phyloP scores from a whole-genome alignment of 1,139 yeast species.

The Scheffersomyces parashehatae region DNA sequence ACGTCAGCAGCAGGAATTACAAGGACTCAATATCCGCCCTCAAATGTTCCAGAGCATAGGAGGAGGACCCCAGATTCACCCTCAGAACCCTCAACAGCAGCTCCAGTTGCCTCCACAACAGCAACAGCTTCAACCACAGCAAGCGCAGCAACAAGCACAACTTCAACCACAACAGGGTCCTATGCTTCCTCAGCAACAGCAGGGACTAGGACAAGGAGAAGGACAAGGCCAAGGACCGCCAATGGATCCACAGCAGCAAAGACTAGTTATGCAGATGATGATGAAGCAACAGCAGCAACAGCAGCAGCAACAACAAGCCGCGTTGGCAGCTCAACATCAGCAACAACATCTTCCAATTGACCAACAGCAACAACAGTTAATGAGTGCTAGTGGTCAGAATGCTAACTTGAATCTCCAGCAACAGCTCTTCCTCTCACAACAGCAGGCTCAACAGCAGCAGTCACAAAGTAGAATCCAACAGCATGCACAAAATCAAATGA shows the following conservation, averaged over 20 bases:
- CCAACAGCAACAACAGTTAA: conserved; percentile 21
- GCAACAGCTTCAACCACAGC: conserved; percentile 8
- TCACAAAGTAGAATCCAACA: conserved; percentile 43
- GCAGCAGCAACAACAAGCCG: conserved; percentile 16
- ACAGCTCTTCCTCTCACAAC: conserved; percentile 26
- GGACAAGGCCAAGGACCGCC: no score
- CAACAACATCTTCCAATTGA: conserved; percentile 13
- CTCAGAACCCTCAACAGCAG: conserved; percentile 4
- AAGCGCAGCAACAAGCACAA: conserved; percentile 8
- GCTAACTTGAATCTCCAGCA: conserved; percentile 21
- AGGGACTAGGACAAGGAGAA: neutral
- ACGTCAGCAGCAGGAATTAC: conserved; percentile 56
- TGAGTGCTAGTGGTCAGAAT: conserved; percentile 13
- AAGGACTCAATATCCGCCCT: conserved; percentile 36
- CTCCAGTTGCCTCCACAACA: conserved; percentile 4
- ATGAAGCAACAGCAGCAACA: conserved; percentile 24
- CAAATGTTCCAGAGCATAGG: neutral
- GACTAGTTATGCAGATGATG: conserved; percentile 25
- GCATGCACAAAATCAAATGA: conserved; percentile 56
- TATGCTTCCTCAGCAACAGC: conserved; percentile 8
- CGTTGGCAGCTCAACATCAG: conserved; percentile 13
- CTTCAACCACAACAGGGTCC: conserved; percentile 9
- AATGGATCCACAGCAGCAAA: conserved; percentile 15
- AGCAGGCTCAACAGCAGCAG: conserved; percentile 15
- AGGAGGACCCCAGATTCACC: neutral